A percentile compares a stretch with the other conserved stretches of the same genome.
phyloP scores from a whole-genome alignment of 176 grass and related monocot genomes.

The Elymus sibiricus region DNA sequence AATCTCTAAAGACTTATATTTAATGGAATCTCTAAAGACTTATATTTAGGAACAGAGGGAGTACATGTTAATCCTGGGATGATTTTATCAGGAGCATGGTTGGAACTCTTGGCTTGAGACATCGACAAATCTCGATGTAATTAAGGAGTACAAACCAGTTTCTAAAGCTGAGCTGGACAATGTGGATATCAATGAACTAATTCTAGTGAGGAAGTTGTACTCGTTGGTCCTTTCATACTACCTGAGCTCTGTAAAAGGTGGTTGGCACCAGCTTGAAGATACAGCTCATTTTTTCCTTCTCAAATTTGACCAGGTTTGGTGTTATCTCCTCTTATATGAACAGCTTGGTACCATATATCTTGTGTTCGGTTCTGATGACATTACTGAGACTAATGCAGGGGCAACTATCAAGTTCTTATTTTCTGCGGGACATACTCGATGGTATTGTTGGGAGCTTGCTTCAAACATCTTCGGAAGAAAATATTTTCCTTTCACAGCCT shows the following conservation, averaged over 20 bases:
- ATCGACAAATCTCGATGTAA: conserved; percentile 57
- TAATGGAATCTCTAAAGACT: too few relatives aligned
- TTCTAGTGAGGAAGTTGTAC: conserved; percentile 83
- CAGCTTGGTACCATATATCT: conserved; percentile 1
- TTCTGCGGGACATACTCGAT: conserved; percentile 77
- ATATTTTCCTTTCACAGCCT: conserved; percentile 83
- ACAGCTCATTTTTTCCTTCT: conserved; percentile 77
- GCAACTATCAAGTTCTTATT: conserved; percentile 28
- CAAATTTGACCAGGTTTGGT: conserved; percentile 61
- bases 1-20: too few relatives aligned
- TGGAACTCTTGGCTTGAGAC: conserved; percentile 76
- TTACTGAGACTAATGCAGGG: conserved; percentile 44
- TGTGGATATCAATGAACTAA: conserved; percentile 51
- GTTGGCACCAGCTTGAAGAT: conserved; percentile 92
- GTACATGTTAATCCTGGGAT: conserved; percentile 21
- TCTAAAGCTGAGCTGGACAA: conserved; percentile 31
- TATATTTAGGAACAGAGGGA: too few relatives aligned
- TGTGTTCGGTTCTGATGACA: not conserved
- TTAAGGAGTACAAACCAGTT: conserved; percentile 56
- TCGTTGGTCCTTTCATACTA: conserved; percentile 71
- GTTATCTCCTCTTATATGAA: conserved; percentile 11
- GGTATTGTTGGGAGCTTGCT: conserved; percentile 64
- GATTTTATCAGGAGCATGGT: conserved; percentile 58
- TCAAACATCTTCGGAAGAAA: conserved; percentile 67
- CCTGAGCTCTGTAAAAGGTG: conserved; percentile 84